Percentiles rank a stretch among this genome's conserved stretches.
Evolutionary conservation across 2,329 filamentous ascomycete species (phyloP).

Genomic region (Penicillium sp.): DNA sequence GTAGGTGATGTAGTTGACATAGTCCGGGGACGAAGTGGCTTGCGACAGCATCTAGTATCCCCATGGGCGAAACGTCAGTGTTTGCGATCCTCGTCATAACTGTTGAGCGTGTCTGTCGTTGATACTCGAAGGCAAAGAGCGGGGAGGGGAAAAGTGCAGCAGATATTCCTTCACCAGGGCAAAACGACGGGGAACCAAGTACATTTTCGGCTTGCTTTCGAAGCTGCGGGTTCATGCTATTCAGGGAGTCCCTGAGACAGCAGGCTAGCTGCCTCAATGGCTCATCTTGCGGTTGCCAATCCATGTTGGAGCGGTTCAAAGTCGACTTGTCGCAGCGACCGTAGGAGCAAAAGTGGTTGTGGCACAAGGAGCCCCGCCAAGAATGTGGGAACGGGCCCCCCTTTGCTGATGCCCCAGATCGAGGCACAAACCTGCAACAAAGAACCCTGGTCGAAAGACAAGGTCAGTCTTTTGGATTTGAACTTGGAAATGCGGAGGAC

Average conservation of each 20-base stretch:
- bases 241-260: slow-evolving; percentile 90
- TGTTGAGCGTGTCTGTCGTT: not conserved
- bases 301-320: slow-evolving; percentile 62
- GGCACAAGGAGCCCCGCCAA: slow-evolving; percentile 36
- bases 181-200: slow-evolving; percentile 47
- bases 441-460: not conserved
- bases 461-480: not conserved
- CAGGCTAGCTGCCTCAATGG: slow-evolving; percentile 86
- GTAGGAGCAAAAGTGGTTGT: slow-evolving; percentile 34
- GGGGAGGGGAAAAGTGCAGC: slow-evolving; percentile 18
- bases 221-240: slow-evolving; percentile 75
- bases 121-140: slow-evolving; percentile 3
- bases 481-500: not conserved
- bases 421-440: slow-evolving; percentile 17
- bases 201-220: slow-evolving; percentile 92
- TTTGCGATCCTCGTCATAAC: slow-evolving; percentile 12
- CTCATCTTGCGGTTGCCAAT: slow-evolving; percentile 90
- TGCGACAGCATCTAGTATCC: slow-evolving; percentile 81
- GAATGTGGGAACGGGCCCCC: slow-evolving; percentile 35
- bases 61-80: slow-evolving; percentile 25
- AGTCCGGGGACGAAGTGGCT: slow-evolving; percentile 85
- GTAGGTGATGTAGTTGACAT: slow-evolving; percentile 96
- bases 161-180: slow-evolving; percentile 7
- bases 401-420: slow-evolving; percentile 27
- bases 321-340: slow-evolving; percentile 27